These are phyloP conservation scores for Annulohypoxylon truncatum DNA, from an alignment of 2,329 filamentous ascomycete species.

Conservation along the genomic window DNA sequence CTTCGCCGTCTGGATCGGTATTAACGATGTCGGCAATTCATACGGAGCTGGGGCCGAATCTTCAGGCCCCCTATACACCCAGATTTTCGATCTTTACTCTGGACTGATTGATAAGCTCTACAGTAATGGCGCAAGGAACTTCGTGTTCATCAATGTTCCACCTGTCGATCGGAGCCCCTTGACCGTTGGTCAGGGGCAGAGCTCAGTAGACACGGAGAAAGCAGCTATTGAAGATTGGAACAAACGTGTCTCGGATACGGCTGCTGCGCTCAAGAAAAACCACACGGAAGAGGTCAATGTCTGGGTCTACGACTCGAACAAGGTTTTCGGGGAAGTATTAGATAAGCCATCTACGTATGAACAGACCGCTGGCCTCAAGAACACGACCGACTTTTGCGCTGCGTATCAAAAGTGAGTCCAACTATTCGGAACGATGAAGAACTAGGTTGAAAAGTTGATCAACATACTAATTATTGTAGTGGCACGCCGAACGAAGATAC, in stretches of 20 bases:
- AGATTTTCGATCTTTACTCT: conserved; percentile 59
- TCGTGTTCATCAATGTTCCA: conserved; percentile 69
- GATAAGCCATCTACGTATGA: conserved; percentile 61
- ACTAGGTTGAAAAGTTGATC: not conserved
- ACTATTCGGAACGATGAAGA: not conserved
- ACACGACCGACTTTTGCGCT: conserved; percentile 66
- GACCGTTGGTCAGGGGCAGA: conserved; percentile 54
- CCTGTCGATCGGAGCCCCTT: conserved; percentile 66
- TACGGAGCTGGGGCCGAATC: conserved; percentile 52
- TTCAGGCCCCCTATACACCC: conserved; percentile 50
- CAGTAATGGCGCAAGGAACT: conserved; percentile 65
- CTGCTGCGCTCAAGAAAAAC: conserved; percentile 52
- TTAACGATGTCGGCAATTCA: conserved; percentile 66
- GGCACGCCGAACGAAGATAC: conserved; percentile 58
- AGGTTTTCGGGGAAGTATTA: conserved; percentile 63
- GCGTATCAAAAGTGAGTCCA: conserved; percentile 65
- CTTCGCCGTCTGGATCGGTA: conserved; percentile 64
- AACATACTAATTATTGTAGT: conserved; percentile 49
- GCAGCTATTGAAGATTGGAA: conserved; percentile 66
- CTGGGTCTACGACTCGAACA: conserved; percentile 65
- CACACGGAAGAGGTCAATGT: conserved; percentile 57
- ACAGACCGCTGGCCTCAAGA: conserved; percentile 64
- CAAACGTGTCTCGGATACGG: conserved; percentile 55
- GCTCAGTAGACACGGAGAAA: conserved; percentile 51
- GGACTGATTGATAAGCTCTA: conserved; percentile 60